These are phyloP conservation scores for Streptanthus diversifolius DNA, from an alignment of 345 rosid genomes.

Conservation along the genomic window DNA sequence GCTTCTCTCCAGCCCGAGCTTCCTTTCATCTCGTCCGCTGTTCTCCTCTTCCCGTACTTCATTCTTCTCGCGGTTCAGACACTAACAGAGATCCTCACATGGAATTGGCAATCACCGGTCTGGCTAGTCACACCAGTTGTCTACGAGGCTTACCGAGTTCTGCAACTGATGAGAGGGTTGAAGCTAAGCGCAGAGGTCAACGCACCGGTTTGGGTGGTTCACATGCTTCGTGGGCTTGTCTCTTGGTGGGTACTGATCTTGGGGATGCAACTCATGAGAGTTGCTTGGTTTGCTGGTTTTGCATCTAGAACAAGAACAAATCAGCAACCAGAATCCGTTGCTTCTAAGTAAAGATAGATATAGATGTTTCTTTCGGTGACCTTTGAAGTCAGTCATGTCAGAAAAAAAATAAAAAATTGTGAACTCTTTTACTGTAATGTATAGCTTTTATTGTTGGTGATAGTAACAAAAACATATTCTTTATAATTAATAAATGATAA, in stretches of 20 bases:
- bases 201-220: slow-evolving; percentile 77
- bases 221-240: slow-evolving; percentile 70
- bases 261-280: slow-evolving; percentile 90
- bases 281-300: slow-evolving; percentile 96
- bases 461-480: slow-evolving; percentile 2
- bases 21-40: slow-evolving; percentile 54
- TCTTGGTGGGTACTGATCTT: slow-evolving; percentile 94
- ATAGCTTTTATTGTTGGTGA: slow-evolving; percentile 20
- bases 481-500: neutral
- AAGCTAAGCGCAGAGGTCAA: slow-evolving; percentile 69
- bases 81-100: slow-evolving; percentile 76
- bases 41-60: slow-evolving; percentile 76
- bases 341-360: slow-evolving; percentile 34
- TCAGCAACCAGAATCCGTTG: slow-evolving; percentile 22
- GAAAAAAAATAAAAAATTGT: neutral
- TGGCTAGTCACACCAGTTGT: slow-evolving; percentile 93
- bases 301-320: slow-evolving; percentile 35
- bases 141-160: slow-evolving; percentile 72
- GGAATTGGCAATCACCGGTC: slow-evolving; percentile 92
- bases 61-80: slow-evolving; percentile 80
- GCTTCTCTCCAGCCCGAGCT: slow-evolving; percentile 67
- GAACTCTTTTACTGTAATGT: slow-evolving; percentile 1
- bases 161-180: slow-evolving; percentile 86
- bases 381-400: slow-evolving; percentile 12
- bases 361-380: neutral